Conservation (phyloP, 805 yeast genomes). For the Saccharomycopsis vini region DNA sequence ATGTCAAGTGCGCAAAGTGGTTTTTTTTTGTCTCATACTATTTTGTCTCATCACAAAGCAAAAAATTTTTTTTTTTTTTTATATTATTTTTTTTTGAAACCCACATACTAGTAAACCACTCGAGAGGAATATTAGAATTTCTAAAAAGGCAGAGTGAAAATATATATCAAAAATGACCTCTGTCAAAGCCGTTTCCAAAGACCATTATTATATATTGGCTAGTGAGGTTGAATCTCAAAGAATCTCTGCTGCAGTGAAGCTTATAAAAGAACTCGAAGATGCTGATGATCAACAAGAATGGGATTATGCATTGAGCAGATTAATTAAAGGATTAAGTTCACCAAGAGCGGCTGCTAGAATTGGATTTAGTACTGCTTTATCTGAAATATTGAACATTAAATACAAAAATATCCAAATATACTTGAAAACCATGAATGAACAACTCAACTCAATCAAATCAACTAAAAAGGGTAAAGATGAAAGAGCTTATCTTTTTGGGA, state of each 20-base stretch:
- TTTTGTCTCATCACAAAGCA: no score
- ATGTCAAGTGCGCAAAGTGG: no score
- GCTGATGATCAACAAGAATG: constrained; percentile 48
- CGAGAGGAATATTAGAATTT: no score
- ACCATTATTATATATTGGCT: constrained; percentile 67
- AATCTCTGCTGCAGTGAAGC: constrained; percentile 55
- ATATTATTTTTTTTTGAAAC: neutral
- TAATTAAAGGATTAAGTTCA: constrained; percentile 74
- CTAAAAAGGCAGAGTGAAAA: no score
- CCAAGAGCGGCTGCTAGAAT: constrained; percentile 75
- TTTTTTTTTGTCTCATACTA: no score
- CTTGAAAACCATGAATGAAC: constrained; percentile 27
- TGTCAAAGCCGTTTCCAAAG: constrained; percentile 26
- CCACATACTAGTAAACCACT: no score
- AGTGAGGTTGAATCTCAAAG: constrained; percentile 71
- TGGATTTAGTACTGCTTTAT: constrained; percentile 82
- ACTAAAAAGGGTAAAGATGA: constrained; percentile 70
- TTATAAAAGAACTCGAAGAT: constrained; percentile 50
- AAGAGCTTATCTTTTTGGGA: constrained; percentile 72
- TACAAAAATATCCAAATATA: constrained; percentile 32
- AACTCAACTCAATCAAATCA: constrained; percentile 33
- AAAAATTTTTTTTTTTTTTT: neutral
- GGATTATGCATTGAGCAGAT: constrained; percentile 71
- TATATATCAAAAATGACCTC: no score
- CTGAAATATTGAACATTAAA: constrained; percentile 46